These are phyloP conservation scores for Irpex lacteus DNA, from an alignment of 1,284 basidiomycete species.

Conservation along the genomic window DNA sequence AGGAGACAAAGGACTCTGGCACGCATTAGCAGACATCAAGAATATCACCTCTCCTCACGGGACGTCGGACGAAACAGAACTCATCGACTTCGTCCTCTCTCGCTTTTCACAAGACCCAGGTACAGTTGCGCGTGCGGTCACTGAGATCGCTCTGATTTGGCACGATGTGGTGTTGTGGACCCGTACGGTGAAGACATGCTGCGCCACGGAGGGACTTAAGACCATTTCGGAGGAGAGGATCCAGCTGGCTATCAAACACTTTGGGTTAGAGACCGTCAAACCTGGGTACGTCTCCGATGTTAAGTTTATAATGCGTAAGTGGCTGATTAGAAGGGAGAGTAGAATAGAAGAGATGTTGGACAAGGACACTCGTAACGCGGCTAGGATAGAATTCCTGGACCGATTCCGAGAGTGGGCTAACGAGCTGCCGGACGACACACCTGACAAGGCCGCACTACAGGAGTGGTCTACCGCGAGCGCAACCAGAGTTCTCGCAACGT, in stretches of 20 bases:
- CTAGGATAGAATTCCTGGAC: neutral
- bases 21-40: conserved; percentile 13
- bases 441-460: neutral
- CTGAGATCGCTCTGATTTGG: neutral
- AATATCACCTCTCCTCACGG: neutral
- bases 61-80: conserved; percentile 8
- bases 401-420: neutral
- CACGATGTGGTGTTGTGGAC: conserved; percentile 4
- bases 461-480: neutral
- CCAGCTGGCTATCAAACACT: neutral
- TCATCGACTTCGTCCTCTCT: conserved; percentile 11
- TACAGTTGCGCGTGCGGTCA: neutral
- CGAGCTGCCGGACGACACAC: neutral
- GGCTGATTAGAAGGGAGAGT: neutral
- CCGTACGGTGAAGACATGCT: neutral
- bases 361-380: neutral
- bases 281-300: conserved; percentile 1
- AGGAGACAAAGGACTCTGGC: conserved; percentile 2
- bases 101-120: neutral
- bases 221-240: neutral
- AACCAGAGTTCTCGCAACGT: neutral
- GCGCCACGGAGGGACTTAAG: neutral
- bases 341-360: neutral
- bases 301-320: neutral
- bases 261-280: conserved; percentile 4